Percentiles rank a stretch among this genome's conserved stretches.
phyloP scores from a whole-genome alignment of 768 basidiomycete species.

The Strobilomyces echinocephalus region DNA sequence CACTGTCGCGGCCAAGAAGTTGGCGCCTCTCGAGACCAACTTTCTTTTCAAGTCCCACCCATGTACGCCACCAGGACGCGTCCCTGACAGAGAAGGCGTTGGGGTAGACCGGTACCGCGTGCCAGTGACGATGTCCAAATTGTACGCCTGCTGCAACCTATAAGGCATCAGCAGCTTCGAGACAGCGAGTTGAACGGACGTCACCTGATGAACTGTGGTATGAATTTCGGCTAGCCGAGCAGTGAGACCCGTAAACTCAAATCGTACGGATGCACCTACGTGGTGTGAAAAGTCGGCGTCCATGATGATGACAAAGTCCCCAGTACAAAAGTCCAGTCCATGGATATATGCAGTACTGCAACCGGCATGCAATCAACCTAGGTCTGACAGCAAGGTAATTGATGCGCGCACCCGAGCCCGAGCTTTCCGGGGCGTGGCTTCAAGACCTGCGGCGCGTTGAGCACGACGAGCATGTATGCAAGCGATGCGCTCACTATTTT shows the following conservation, averaged over 20 bases:
- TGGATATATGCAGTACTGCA: constrained; percentile 87
- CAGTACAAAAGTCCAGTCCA: constrained; percentile 82
- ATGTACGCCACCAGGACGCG: constrained; percentile 78
- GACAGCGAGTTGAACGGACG: neutral
- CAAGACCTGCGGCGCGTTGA: constrained; percentile 49
- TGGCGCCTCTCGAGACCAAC: constrained; percentile 82
- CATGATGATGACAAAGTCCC: constrained; percentile 96
- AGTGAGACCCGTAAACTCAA: constrained; percentile 1
- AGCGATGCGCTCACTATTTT: constrained; percentile 54
- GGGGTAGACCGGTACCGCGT: constrained; percentile 75
- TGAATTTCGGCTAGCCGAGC: constrained; percentile 79
- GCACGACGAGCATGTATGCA: neutral
- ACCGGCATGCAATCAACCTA: neutral
- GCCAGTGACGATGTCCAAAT: constrained; percentile 90
- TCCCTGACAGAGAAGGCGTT: constrained; percentile 50
- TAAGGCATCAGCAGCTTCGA: constrained; percentile 1
- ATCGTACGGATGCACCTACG: constrained; percentile 42
- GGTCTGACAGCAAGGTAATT: neutral
- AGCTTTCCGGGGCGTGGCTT: constrained; percentile 88
- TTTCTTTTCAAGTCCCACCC: constrained; percentile 93
- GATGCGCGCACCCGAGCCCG: constrained; percentile 69
- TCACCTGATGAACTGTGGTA: constrained; percentile 85
- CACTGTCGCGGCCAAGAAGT: constrained; percentile 84
- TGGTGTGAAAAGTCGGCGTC: constrained; percentile 96
- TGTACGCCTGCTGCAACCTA: constrained; percentile 79